Percentiles rank a stretch among this genome's conserved stretches.
Evolutionary conservation across 192 early-diverging fungal genomes (phyloP).

Genomic region (Podochytrium sp.): DNA sequence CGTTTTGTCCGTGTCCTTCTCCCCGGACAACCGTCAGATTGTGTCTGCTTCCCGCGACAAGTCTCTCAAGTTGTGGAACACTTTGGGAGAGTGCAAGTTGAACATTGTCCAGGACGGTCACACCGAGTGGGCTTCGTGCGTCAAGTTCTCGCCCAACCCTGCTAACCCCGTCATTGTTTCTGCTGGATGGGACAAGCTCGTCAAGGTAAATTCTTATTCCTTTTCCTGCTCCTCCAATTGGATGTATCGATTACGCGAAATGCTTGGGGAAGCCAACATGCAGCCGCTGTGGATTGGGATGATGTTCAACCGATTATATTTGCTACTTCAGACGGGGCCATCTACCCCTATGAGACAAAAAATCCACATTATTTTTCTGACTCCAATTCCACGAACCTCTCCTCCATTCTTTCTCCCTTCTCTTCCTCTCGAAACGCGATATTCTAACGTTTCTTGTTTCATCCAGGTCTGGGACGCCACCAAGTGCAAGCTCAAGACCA

Average conservation of each 20-base stretch:
- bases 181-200: slow-evolving; percentile 98
- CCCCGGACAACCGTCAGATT: slow-evolving; percentile 99
- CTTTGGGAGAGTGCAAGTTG: slow-evolving; percentile 99
- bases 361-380: slow-evolving; percentile 40
- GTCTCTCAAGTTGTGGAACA: slow-evolving; percentile 99
- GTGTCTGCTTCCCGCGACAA: slow-evolving; percentile 98
- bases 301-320: slow-evolving; percentile 46
- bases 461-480: slow-evolving; percentile 96
- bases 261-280: neutral
- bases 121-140: slow-evolving; percentile 98
- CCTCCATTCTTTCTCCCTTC: neutral
- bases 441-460: neutral
- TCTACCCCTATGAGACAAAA: slow-evolving; percentile 46
- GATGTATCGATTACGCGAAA: neutral
- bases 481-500: slow-evolving; percentile 98
- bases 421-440: neutral
- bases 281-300: neutral
- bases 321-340: slow-evolving; percentile 54
- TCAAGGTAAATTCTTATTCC: slow-evolving; percentile 78
- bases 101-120: slow-evolving; percentile 96
- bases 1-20: slow-evolving; percentile 99
- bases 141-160: slow-evolving; percentile 99
- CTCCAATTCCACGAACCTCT: slow-evolving; percentile 2
- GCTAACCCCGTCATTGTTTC: slow-evolving; percentile 97
- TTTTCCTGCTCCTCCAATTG: neutral